Evolutionary conservation across 352 stramenopile genomes (phyloP).

Genomic region (Ophiocytium majus): DNA sequence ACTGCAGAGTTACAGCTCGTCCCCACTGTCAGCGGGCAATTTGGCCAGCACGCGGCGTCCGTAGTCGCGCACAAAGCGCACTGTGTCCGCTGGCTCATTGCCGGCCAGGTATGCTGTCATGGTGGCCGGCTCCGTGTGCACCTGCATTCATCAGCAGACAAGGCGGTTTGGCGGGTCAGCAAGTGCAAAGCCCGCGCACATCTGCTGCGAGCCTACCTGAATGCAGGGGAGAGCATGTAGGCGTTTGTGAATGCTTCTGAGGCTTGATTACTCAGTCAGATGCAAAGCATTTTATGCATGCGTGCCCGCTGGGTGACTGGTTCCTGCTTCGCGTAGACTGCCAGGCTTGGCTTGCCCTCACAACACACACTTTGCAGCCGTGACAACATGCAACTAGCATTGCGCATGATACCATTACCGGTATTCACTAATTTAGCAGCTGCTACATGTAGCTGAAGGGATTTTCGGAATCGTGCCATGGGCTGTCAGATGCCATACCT

Average conservation of each 20-base stretch:
- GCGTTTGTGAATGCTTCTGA: neutral
- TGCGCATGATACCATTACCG: neutral
- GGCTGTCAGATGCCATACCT: neutral
- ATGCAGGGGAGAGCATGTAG: too few relatives aligned
- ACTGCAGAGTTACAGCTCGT: neutral
- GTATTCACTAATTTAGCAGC: neutral
- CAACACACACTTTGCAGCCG: neutral
- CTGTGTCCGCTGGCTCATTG: neutral
- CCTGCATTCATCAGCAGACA: neutral
- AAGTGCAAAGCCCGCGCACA: neutral
- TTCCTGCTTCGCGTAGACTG: neutral
- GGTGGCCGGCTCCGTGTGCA: neutral
- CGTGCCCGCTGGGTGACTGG: neutral
- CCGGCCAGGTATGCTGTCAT: neutral
- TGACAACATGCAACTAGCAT: neutral
- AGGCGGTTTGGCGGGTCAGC: neutral
- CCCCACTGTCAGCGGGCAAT: neutral
- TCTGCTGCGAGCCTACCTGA: neutral
- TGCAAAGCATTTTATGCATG: too few relatives aligned
- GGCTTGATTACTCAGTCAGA: too few relatives aligned
- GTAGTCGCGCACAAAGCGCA: conserved; percentile 18
- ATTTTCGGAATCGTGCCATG: neutral
- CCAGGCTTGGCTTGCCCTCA: too few relatives aligned
- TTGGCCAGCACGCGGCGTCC: neutral
- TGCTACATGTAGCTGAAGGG: neutral